phyloP scores from a whole-genome alignment of 2,329 filamentous ascomycete genomes.

The Stagonosporopsis chrysanthemi region DNA sequence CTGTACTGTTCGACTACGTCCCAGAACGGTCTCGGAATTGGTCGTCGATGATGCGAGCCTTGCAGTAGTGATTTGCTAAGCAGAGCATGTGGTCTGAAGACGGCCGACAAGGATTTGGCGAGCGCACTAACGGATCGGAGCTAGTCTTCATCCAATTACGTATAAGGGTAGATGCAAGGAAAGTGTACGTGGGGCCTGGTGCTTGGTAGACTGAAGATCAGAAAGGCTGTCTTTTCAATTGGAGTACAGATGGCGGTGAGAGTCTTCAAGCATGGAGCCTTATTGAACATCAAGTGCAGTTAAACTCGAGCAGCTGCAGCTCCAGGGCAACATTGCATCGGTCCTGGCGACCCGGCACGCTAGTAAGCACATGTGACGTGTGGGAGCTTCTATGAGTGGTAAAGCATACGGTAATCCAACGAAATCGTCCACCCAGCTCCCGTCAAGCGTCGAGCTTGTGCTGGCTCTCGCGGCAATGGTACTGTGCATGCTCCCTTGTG shows the following conservation, averaged over 20 bases:
- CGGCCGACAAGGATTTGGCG: constrained; percentile 22
- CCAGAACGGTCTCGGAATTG: constrained; percentile 13
- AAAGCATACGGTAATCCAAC: constrained; percentile 38
- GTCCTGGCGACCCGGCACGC: constrained; percentile 36
- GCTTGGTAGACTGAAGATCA: constrained; percentile 1
- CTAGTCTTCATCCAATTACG: constrained; percentile 27
- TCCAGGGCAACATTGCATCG: constrained; percentile 22
- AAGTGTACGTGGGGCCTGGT: constrained; percentile 20
- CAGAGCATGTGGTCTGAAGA: constrained; percentile 30
- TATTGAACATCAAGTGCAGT: constrained; percentile 14
- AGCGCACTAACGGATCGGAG: constrained; percentile 24
- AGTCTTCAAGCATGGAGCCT: constrained; percentile 12
- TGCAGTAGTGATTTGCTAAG: constrained; percentile 39
- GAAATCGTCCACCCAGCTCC: constrained; percentile 20
- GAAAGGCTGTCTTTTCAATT: constrained; percentile 3
- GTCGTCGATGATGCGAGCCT: constrained; percentile 21
- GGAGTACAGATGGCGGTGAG: constrained; percentile 1
- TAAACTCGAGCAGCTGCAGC: constrained; percentile 11
- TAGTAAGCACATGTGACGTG: constrained; percentile 43
- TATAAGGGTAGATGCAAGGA: constrained; percentile 10
- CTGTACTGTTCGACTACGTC: constrained; percentile 11
- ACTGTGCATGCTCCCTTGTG: constrained; percentile 23
- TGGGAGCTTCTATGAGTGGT: constrained; percentile 27
- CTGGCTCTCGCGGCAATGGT: constrained; percentile 22
- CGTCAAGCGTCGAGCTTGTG: constrained; percentile 21